Base-by-base conservation (phyloP, 2,329 filamentous ascomycete species). In the Microsporum audouinii region DNA sequence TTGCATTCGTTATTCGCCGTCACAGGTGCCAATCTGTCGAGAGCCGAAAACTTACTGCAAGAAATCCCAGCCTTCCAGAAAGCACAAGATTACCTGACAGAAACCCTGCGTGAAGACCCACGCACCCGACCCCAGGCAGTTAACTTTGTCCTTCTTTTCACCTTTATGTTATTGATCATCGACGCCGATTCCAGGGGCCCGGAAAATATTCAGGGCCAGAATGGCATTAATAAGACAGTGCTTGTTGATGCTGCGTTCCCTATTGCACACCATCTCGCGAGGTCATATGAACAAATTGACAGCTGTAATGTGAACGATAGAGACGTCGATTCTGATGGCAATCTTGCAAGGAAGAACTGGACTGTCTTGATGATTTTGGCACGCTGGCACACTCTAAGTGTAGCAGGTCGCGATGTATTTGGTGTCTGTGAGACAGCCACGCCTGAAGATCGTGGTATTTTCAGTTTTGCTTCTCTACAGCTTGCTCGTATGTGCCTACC, bases 111-210 rank as follows among this genome's bases (percentile, higher is more conserved):
- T 7, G 73, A 76, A 58, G 70, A 71, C 17, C 68, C 71, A 17
- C 65, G 58, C 34, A 57, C 71, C 31, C 71, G 74, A 14, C 66
- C 70, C 5, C 68, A 69, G 2, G 66, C 72, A 1, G 68, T 71
- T 39, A 77, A 77, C 61, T 60, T 77, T 31, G 66, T 77, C 27
- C 74, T 72, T 67, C 68, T 77, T n/a, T 75, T 77, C 63, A 71
- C 71, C 36, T 66, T 76, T 57, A 67, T 73, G 6, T 65, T 77
- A 23, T 72, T 77, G 70, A 71, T 75, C 17, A 69, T 77, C 8
- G 76, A 78, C 49, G 74, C 73, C 60, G 75, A 77, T 55, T 67
- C 70, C 7, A 74, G 74, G 45, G 73, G 73, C 1, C 74, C 75
- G 0, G 73, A 77, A 41, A 76, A 77, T 57, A 67, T 77, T 27